Evolutionary conservation across 2,329 filamentous ascomycete genomes (phyloP).

Genomic region (Calonectria pseudoturangicola): DNA sequence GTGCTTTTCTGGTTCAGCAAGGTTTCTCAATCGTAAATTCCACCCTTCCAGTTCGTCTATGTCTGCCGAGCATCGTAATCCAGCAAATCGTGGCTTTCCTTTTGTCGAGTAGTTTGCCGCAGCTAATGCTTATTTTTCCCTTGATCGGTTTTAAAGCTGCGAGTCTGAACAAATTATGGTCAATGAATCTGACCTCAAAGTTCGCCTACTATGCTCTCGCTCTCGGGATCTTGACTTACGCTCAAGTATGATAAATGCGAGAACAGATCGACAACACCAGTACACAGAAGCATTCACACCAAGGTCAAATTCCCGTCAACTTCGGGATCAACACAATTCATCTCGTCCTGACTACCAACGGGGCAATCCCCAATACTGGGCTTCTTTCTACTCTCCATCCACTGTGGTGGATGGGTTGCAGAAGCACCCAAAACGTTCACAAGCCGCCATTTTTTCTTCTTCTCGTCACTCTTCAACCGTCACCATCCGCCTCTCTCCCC

Average conservation of each 20-base stretch:
- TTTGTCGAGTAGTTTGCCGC: neutral
- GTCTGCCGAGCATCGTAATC: conserved; percentile 1
- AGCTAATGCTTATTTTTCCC: neutral
- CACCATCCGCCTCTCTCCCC: conserved; percentile 55
- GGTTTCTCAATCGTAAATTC: neutral
- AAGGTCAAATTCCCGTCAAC: conserved; percentile 52
- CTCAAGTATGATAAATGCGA: conserved; percentile 32
- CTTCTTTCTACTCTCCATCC: conserved; percentile 48
- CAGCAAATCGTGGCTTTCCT: neutral
- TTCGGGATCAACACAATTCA: conserved; percentile 60
- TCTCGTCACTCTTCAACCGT: conserved; percentile 55
- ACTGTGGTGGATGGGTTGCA: conserved; percentile 34
- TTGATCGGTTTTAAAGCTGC: neutral
- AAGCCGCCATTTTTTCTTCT: conserved; percentile 52
- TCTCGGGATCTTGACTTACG: conserved; percentile 22
- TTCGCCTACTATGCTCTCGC: conserved; percentile 30
- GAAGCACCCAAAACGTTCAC: conserved; percentile 45
- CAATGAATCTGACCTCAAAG: conserved; percentile 23
- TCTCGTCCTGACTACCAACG: conserved; percentile 63
- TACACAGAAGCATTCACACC: conserved; percentile 55
- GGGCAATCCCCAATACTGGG: conserved; percentile 54
- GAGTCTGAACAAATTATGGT: conserved; percentile 14
- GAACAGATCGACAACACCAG: conserved; percentile 46
- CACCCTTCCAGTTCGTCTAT: neutral
- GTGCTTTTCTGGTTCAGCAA: conserved; percentile 2